phyloP scores from a whole-genome alignment of 2,329 filamentous ascomycete genomes.

The Amylocarpus encephaloides region DNA sequence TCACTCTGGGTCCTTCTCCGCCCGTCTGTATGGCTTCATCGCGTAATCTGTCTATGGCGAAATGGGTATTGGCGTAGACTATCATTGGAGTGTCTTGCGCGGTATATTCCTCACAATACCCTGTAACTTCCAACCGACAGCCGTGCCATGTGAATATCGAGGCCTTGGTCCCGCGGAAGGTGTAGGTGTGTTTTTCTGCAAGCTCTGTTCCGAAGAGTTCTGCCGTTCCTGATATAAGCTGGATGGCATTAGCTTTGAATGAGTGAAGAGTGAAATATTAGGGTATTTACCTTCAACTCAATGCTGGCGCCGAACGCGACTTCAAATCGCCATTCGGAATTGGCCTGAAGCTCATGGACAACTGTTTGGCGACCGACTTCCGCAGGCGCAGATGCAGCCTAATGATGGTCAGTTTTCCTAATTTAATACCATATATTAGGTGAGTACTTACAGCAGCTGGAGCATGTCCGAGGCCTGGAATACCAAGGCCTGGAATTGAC shows the following conservation, averaged over 20 bases:
- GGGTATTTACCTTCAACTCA: conserved; percentile 43
- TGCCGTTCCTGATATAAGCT: conserved; percentile 74
- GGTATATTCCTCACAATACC: conserved; percentile 50
- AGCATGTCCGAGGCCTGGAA: conserved; percentile 63
- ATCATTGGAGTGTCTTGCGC: conserved; percentile 78
- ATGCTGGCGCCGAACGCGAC: conserved; percentile 50
- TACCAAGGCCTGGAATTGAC: conserved; percentile 46
- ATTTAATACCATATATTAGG: neutral
- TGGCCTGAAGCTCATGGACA: conserved; percentile 51
- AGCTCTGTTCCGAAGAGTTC: conserved; percentile 96
- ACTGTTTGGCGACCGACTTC: conserved; percentile 34
- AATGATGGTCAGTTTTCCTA: conserved; percentile 10
- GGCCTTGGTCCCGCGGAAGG: conserved; percentile 73
- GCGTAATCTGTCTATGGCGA: conserved; percentile 71
- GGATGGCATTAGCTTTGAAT: conserved; percentile 31
- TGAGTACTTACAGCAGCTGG: conserved; percentile 48
- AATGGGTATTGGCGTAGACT: conserved; percentile 79
- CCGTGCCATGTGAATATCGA: conserved; percentile 92
- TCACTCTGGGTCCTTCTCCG: conserved; percentile 67
- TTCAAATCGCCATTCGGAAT: conserved; percentile 75
- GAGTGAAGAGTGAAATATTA: neutral
- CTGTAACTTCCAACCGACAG: conserved; percentile 74
- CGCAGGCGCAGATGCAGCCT: conserved; percentile 24
- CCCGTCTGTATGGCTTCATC: conserved; percentile 47
- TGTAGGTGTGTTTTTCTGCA: conserved; percentile 71